Evolutionary conservation across 2,329 filamentous ascomycete species (phyloP).

Genomic region (Cytospora paraplurivora): DNA sequence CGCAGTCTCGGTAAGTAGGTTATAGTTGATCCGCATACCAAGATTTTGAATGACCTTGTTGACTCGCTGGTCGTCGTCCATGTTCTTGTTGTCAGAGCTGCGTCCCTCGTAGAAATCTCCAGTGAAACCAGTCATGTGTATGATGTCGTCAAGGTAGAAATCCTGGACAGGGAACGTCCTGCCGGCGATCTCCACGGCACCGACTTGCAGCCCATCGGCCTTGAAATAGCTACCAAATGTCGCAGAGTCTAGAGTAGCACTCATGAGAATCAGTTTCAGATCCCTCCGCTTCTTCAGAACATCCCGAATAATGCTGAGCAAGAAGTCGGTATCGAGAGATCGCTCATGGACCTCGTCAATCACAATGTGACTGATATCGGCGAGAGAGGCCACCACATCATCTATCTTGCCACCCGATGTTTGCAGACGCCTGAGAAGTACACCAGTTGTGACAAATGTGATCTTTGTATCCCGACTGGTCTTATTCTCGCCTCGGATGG

Average conservation of each 20-base stretch:
- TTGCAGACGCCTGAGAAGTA: slow-evolving; percentile 86
- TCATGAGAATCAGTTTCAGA: slow-evolving; percentile 92
- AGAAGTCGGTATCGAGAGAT: slow-evolving; percentile 91
- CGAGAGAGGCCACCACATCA: slow-evolving; percentile 78
- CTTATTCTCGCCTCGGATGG: slow-evolving; percentile 87
- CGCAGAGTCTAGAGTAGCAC: slow-evolving; percentile 86
- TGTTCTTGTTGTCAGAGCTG: slow-evolving; percentile 52
- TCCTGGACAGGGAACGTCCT: slow-evolving; percentile 89
- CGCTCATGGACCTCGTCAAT: slow-evolving; percentile 97
- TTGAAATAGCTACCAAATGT: slow-evolving; percentile 86
- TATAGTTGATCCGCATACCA: slow-evolving; percentile 88
- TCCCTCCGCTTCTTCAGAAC: slow-evolving; percentile 74
- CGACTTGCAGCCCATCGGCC: slow-evolving; percentile 67
- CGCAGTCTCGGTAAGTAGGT: slow-evolving; percentile 78
- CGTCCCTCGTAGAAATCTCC: slow-evolving; percentile 48
- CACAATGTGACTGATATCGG: slow-evolving; percentile 90
- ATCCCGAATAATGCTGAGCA: slow-evolving; percentile 83
- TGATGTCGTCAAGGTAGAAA: slow-evolving; percentile 85
- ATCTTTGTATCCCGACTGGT: slow-evolving; percentile 76
- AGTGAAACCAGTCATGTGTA: slow-evolving; percentile 74
- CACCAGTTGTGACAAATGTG: slow-evolving; percentile 94
- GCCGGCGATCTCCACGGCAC: slow-evolving; percentile 82
- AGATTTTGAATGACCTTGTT: slow-evolving; percentile 72
- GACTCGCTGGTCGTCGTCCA: slow-evolving; percentile 40
- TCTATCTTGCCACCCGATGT: slow-evolving; percentile 79